phyloP scores from a whole-genome alignment of 2,329 filamentous ascomycete genomes.

The Paracorniculantispora psalliotae region DNA sequence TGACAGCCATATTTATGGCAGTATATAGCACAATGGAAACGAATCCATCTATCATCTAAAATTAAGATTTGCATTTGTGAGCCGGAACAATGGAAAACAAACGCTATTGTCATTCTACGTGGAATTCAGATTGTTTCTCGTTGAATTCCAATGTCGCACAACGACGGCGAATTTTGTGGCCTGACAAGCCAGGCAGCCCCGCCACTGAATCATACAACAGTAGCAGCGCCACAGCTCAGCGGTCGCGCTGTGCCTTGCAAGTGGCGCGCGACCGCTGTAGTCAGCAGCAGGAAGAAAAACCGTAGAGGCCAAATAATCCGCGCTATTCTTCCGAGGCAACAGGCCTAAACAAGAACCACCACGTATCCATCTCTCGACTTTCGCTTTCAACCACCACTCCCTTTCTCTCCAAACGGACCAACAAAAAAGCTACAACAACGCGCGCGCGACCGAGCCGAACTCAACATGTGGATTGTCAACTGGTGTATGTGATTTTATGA shows the following conservation, averaged over 20 bases:
- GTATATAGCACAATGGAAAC: conserved; percentile 1
- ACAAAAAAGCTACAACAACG: not conserved
- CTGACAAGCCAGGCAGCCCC: conserved; percentile 1
- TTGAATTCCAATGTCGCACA: not conserved
- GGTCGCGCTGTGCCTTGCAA: too few species aligned
- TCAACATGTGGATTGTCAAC: conserved; percentile 83
- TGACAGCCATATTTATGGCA: not conserved
- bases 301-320: conserved; percentile 10
- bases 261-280: too few species aligned
- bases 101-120: not conserved
- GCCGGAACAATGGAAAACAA: not conserved
- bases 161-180: not conserved
- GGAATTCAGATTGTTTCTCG: not conserved
- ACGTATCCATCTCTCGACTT: conserved; percentile 6
- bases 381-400: not conserved
- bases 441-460: not conserved
- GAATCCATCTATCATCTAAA: not conserved
- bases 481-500: conserved; percentile 66
- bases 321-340: conserved; percentile 12
- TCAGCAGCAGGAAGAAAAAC: too few species aligned
- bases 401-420: not conserved
- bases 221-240: not conserved
- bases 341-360: conserved; percentile 4
- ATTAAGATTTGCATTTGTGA: too few species aligned
- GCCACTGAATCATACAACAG: not conserved